Conservation (phyloP, 2,329 filamentous ascomycete genomes). For the Cercospora zeae-maydis region DNA sequence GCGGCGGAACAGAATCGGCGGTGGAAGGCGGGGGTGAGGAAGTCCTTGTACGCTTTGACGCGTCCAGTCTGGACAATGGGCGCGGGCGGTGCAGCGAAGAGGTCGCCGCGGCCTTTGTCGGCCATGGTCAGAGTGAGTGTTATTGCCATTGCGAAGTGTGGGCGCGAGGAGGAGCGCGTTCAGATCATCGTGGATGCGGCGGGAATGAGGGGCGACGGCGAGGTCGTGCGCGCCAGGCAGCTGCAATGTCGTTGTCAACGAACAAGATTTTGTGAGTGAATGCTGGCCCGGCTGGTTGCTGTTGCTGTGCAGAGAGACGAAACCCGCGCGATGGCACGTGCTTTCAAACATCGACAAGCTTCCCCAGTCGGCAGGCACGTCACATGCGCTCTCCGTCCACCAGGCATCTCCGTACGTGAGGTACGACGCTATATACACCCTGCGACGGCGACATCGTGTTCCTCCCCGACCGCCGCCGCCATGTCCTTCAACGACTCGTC, state of each 20-base stretch:
- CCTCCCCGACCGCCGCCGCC: not conserved
- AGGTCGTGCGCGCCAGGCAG: not conserved
- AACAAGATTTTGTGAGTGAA: not conserved
- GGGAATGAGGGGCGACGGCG: not conserved
- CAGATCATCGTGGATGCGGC: not conserved
- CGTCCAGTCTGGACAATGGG: constrained; percentile 43
- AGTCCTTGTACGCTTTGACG: constrained; percentile 72
- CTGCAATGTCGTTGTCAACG: not conserved
- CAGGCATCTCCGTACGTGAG: constrained; percentile 2
- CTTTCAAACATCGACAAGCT: not conserved
- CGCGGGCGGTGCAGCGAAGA: constrained; percentile 16
- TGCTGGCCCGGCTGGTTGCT: too few relatives aligned
- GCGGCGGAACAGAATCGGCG: constrained; percentile 79
- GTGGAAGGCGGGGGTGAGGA: constrained; percentile 83
- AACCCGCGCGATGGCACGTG: constrained; percentile 1
- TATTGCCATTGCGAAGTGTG: not conserved
- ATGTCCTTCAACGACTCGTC: constrained; percentile 94
- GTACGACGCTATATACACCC: not conserved
- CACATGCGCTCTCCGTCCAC: constrained; percentile 5
- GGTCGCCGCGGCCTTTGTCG: constrained; percentile 2
- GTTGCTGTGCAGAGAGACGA: constrained; percentile 3
- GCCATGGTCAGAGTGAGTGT: not conserved
- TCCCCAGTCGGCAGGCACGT: constrained; percentile 10
- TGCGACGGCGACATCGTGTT: not conserved
- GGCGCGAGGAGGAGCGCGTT: not conserved